Evolutionary conservation across 2,329 filamentous ascomycete genomes (phyloP).

Genomic region (Ceratocystis albifundus): DNA sequence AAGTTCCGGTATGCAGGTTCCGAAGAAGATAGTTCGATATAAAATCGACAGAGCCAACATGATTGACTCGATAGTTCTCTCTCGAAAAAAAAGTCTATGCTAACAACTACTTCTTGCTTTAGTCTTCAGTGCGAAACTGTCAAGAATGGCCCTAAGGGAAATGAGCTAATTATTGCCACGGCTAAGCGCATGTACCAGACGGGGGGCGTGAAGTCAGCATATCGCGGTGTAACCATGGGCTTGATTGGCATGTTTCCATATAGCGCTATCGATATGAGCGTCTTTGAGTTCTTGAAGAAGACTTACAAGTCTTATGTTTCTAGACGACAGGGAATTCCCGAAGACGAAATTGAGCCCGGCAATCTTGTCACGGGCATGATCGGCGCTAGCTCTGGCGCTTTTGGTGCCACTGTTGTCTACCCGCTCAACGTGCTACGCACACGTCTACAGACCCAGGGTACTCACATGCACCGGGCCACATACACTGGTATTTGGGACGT

Average conservation of each 20-base stretch:
- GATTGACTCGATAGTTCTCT: neutral
- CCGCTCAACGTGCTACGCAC: conserved; percentile 89
- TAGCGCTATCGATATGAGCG: conserved; percentile 89
- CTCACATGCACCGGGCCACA: conserved; percentile 75
- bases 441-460: conserved; percentile 85
- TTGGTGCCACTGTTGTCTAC: conserved; percentile 89
- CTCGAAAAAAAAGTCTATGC: neutral
- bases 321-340: conserved; percentile 55
- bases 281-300: conserved; percentile 84
- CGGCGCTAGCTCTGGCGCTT: conserved; percentile 79
- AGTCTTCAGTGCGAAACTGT: conserved; percentile 94
- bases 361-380: conserved; percentile 80
- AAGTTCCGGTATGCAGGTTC: conserved; percentile 45
- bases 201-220: conserved; percentile 65
- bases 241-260: conserved; percentile 96
- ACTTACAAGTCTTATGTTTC: conserved; percentile 60
- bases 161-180: conserved; percentile 69
- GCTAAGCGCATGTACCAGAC: conserved; percentile 74
- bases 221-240: conserved; percentile 87
- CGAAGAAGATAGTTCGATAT: neutral
- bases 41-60: too few species aligned
- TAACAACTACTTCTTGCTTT: neutral
- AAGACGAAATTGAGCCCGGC: conserved; percentile 70
- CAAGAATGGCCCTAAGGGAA: conserved; percentile 69
- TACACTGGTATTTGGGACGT: conserved; percentile 91